phyloP scores from a whole-genome alignment of 2,329 filamentous ascomycete genomes.

The Colletotrichum orchidophilum region DNA sequence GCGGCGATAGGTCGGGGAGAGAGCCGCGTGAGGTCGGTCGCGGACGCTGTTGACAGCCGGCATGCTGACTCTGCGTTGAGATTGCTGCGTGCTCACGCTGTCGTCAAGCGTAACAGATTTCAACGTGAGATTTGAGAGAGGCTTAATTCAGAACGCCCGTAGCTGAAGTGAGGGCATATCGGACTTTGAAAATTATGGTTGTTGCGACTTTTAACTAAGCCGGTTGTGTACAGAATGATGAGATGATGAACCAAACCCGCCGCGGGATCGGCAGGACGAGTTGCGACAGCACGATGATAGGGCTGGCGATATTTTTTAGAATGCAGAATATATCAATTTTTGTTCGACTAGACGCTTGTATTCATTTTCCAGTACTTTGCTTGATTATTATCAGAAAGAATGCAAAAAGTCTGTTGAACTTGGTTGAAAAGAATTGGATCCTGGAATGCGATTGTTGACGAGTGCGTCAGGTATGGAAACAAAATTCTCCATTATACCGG shows the following conservation, averaged over 20 bases:
- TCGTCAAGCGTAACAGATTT: constrained; percentile 3
- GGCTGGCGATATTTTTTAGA: constrained; percentile 7
- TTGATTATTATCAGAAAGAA: background rate
- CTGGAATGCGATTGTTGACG: background rate
- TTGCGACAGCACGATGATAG: background rate
- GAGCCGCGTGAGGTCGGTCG: background rate
- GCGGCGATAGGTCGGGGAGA: background rate
- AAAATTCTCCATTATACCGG: background rate
- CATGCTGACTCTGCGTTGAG: constrained; percentile 16
- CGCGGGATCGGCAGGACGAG: constrained; percentile 5
- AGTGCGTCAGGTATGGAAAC: background rate
- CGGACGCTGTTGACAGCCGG: constrained; percentile 7
- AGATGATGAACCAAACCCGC: background rate
- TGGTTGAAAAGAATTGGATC: background rate
- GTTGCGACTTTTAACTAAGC: background rate
- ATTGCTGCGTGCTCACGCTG: constrained; percentile 14
- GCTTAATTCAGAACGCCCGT: background rate
- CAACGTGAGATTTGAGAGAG: background rate
- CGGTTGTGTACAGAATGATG: background rate
- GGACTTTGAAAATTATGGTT: background rate
- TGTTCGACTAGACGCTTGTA: background rate
- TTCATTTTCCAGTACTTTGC: background rate
- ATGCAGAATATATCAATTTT: background rate
- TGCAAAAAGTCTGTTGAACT: background rate
- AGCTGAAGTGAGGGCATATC: background rate